These are phyloP conservation scores for Aotearoamyces nothofagi DNA, from an alignment of 2,329 filamentous ascomycete genomes.

Conservation along the genomic window DNA sequence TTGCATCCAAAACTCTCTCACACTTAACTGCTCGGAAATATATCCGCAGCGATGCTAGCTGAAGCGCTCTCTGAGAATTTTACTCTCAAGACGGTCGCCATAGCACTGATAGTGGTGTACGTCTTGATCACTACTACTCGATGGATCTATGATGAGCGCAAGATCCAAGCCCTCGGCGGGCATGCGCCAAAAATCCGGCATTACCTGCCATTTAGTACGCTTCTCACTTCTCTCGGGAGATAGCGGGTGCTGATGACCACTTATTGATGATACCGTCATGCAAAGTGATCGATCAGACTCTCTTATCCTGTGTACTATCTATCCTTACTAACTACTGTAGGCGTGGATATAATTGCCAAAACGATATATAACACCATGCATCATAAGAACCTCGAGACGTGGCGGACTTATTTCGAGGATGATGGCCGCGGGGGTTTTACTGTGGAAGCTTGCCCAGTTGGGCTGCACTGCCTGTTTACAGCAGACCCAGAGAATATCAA, in stretches of 20 bases:
- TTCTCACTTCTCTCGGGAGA: too few species aligned
- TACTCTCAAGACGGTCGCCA: conserved; percentile 1
- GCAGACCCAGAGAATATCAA: conserved; percentile 84
- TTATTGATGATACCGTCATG: too few species aligned
- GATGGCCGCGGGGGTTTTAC: conserved; percentile 37
- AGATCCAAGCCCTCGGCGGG: conserved; percentile 29
- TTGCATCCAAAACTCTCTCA: too few species aligned
- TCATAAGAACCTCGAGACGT: conserved; percentile 45
- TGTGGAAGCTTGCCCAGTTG: conserved; percentile 38
- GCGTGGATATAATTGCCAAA: conserved; percentile 47
- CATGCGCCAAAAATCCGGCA: conserved; percentile 23
- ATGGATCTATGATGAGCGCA: conserved; percentile 26
- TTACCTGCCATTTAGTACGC: conserved; percentile 31
- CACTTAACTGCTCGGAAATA: too few species aligned
- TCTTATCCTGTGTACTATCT: too few species aligned
- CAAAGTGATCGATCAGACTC: too few species aligned
- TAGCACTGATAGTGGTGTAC: conserved; percentile 1
- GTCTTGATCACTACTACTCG: conserved; percentile 11
- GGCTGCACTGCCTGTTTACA: conserved; percentile 56
- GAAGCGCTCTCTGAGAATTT: conserved; percentile 1
- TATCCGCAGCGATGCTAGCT: conserved; percentile 2
- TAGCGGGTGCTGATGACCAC: too few species aligned
- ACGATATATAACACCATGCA: conserved; percentile 34
- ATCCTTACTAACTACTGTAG: conserved; percentile 22
- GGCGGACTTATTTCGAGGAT: conserved; percentile 41